Percentiles rank a stretch among this genome's conserved stretches.
These are phyloP conservation scores for Chlorella sorokiniana DNA, from an alignment of 139 green algal species.

Conservation along the genomic window DNA sequence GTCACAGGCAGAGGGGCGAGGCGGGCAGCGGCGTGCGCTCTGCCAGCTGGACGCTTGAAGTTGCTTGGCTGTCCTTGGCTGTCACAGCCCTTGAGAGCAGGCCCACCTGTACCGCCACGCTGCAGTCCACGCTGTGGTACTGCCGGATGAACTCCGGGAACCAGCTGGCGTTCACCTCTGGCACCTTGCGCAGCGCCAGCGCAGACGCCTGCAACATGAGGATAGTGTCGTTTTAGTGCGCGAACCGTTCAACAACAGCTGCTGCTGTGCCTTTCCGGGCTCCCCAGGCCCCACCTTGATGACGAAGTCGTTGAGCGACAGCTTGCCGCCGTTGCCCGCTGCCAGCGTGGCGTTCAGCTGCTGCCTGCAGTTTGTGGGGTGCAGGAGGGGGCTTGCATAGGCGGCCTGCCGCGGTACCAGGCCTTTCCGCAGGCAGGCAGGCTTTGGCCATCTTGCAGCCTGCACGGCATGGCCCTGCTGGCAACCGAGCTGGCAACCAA, in stretches of 20 bases:
- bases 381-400: too few relatives aligned
- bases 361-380: too few relatives aligned
- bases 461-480: neutral
- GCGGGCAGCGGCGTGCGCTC: too few relatives aligned
- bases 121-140: constrained; percentile 74
- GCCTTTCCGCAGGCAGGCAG: neutral
- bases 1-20: neutral
- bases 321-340: constrained; percentile 67
- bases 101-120: constrained; percentile 32
- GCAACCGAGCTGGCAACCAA: too few relatives aligned
- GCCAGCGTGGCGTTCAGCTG: constrained; percentile 68
- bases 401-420: too few relatives aligned
- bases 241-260: too few relatives aligned
- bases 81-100: neutral
- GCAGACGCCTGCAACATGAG: constrained; percentile 58
- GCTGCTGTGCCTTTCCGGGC: too few relatives aligned
- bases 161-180: constrained; percentile 81
- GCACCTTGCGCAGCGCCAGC: constrained; percentile 81
- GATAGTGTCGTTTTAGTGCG: too few relatives aligned
- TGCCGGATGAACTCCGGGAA: constrained; percentile 88
- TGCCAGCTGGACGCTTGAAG: neutral
- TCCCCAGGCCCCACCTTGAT: constrained; percentile 85
- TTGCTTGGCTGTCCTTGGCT: neutral
- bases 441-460: neutral
- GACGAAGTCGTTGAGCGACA: constrained; percentile 97